Evolutionary conservation across 208 protist genomes (phyloP).

Genomic region (Acanthamoeba polyphaga): DNA sequence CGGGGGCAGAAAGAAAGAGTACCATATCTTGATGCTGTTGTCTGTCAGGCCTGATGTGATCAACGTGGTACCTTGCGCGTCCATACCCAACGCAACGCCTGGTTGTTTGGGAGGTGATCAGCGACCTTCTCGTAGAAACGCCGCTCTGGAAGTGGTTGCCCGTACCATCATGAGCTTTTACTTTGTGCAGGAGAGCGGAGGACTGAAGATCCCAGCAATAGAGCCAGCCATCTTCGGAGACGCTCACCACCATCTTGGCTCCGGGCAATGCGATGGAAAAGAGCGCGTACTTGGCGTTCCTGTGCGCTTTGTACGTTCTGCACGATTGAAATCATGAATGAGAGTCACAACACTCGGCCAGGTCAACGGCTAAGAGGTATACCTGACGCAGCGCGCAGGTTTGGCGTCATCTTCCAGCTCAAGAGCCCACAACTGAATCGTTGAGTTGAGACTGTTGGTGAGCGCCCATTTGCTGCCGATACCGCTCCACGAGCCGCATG

Average conservation of each 20-base stretch:
- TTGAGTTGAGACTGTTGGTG: not conserved
- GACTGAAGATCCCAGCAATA: not conserved
- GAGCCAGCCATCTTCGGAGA: conserved; percentile 18
- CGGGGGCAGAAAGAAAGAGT: not conserved
- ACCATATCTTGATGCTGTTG: conserved; percentile 36
- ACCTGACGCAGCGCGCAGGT: conserved; percentile 1
- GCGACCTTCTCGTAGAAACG: not conserved
- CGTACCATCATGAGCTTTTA: not conserved
- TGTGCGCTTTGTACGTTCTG: conserved; percentile 27
- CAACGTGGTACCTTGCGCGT: not conserved
- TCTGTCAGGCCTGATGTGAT: not conserved
- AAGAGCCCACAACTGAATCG: not conserved
- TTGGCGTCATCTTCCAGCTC: not conserved
- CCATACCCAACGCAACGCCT: conserved; percentile 7
- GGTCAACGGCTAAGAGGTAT: not conserved
- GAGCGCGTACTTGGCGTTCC: conserved; percentile 27
- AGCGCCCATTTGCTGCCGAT: not conserved
- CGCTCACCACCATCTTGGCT: conserved; percentile 16
- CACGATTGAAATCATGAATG: not conserved
- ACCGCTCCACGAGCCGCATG: conserved; percentile 41
- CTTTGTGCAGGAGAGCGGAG: not conserved
- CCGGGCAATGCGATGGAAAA: conserved; percentile 4
- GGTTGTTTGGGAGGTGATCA: not conserved
- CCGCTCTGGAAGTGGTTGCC: not conserved
- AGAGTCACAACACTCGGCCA: not conserved